These are phyloP conservation scores for Saposhnikovia divaricata DNA, from an alignment of 129 eudicot species.

Conservation along the genomic window DNA sequence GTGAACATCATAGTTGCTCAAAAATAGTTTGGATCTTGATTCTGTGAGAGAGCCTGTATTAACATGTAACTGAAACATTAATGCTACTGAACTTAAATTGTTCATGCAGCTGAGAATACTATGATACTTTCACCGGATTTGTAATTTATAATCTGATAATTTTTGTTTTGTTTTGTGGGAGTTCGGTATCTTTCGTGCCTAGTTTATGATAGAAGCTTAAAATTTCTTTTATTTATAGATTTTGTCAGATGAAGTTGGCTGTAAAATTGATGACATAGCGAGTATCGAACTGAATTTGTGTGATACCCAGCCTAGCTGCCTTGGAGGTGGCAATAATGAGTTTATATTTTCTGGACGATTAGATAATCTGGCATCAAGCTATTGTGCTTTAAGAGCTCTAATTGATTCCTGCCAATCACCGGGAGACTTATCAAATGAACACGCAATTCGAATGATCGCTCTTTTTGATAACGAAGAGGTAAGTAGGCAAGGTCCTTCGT, in stretches of 20 bases:
- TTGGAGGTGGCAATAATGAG: conserved; percentile 87
- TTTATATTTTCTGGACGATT: conserved; percentile 93
- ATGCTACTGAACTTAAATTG: not conserved
- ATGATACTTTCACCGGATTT: not conserved
- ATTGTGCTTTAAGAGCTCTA: conserved; percentile 89
- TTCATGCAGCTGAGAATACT: not conserved
- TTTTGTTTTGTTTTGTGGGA: not conserved
- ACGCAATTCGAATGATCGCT: conserved; percentile 84
- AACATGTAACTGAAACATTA: not conserved
- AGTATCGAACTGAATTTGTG: conserved; percentile 76
- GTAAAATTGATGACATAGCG: conserved; percentile 56
- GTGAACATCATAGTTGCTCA: not conserved
- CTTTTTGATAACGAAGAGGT: conserved; percentile 97
- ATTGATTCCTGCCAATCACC: conserved; percentile 59
- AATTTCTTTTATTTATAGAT: conserved; percentile 33
- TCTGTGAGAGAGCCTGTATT: too few species aligned
- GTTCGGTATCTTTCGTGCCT: not conserved
- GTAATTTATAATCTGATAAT: not conserved
- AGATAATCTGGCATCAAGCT: conserved; percentile 88
- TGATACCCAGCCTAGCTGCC: conserved; percentile 93
- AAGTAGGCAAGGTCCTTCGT: not conserved
- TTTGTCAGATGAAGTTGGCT: conserved; percentile 66
- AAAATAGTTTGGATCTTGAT: not conserved
- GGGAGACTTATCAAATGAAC: conserved; percentile 62
- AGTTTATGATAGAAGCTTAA: not conserved